These are phyloP conservation scores for Fusarium sublunatum DNA, from an alignment of 2,329 filamentous ascomycete genomes.

Conservation along the genomic window DNA sequence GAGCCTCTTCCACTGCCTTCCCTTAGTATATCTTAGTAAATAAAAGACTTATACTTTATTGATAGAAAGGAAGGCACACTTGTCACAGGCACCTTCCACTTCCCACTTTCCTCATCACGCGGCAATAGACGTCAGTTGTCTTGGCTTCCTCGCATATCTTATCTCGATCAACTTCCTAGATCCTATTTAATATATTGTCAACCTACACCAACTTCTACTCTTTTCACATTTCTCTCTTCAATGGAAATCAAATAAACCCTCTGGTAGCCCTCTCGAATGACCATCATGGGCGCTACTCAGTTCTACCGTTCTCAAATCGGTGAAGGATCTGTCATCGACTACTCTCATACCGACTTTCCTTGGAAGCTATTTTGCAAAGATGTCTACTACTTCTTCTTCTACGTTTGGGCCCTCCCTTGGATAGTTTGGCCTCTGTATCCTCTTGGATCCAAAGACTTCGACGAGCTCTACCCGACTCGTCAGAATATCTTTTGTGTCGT, in stretches of 20 bases:
- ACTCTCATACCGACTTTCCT: conserved; percentile 69
- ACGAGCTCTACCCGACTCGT: conserved; percentile 71
- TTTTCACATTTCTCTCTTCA: neutral
- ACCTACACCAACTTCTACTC: neutral
- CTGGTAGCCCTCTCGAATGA: neutral
- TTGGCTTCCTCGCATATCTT: conserved; percentile 4
- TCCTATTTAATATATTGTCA: neutral
- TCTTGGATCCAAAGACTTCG: conserved; percentile 63
- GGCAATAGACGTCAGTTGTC: conserved; percentile 7
- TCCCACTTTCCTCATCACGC: conserved; percentile 5
- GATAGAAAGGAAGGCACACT: too few species aligned
- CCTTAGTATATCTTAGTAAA: neutral
- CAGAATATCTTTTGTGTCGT: conserved; percentile 67
- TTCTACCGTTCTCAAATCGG: conserved; percentile 71
- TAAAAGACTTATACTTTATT: neutral
- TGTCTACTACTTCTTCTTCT: conserved; percentile 66
- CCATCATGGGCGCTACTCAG: conserved; percentile 54
- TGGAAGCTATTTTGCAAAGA: conserved; percentile 64
- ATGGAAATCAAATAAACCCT: conserved; percentile 5
- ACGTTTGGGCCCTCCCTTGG: conserved; percentile 67
- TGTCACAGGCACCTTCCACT: too few species aligned
- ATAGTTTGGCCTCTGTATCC: conserved; percentile 69
- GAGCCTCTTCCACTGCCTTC: neutral
- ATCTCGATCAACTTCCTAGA: neutral
- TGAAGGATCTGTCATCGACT: conserved; percentile 67